Conservation (phyloP, 1,139 yeast genomes). For the Yamadazyma buinensis region DNA sequence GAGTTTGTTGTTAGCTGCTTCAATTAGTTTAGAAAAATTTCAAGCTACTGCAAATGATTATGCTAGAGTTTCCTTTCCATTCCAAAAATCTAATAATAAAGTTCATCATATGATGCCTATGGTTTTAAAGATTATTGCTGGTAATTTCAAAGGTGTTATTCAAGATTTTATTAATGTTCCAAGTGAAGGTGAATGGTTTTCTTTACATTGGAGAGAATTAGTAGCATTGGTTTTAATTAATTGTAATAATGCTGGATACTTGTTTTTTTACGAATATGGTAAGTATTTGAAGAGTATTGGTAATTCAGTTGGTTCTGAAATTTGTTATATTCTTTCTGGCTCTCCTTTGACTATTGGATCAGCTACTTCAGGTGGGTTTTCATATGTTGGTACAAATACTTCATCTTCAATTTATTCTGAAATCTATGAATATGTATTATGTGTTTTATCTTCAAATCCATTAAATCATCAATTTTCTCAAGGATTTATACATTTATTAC, state of each 20-base stretch:
- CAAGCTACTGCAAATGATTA: constrained; percentile 49
- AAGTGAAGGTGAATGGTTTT: constrained; percentile 47
- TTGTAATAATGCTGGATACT: constrained; percentile 30
- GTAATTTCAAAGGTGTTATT: constrained; percentile 55
- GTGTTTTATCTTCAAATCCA: constrained; percentile 5
- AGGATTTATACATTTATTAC: constrained; percentile 52
- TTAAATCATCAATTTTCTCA: constrained; percentile 8
- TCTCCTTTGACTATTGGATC: constrained; percentile 34
- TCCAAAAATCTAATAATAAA: constrained; percentile 39
- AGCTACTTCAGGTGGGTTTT: constrained; percentile 18
- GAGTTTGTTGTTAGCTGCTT: constrained; percentile 66
- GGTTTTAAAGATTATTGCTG: constrained; percentile 62
- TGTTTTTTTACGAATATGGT: constrained; percentile 55
- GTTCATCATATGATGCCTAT: constrained; percentile 56
- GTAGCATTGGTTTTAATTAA: constrained; percentile 43
- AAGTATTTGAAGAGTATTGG: constrained; percentile 40
- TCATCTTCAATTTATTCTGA: constrained; percentile 52
- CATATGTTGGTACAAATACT: constrained; percentile 24
- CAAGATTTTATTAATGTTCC: constrained; percentile 42
- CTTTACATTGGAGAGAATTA: constrained; percentile 49
- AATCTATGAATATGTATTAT: constrained; percentile 60
- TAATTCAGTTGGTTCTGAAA: constrained; percentile 35
- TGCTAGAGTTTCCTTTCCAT: constrained; percentile 34
- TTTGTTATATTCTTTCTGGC: constrained; percentile 49
- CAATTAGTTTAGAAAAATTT: constrained; percentile 63